Evolutionary conservation across 2,329 filamentous ascomycete genomes (phyloP).

Genomic region (Fusarium torulosum): DNA sequence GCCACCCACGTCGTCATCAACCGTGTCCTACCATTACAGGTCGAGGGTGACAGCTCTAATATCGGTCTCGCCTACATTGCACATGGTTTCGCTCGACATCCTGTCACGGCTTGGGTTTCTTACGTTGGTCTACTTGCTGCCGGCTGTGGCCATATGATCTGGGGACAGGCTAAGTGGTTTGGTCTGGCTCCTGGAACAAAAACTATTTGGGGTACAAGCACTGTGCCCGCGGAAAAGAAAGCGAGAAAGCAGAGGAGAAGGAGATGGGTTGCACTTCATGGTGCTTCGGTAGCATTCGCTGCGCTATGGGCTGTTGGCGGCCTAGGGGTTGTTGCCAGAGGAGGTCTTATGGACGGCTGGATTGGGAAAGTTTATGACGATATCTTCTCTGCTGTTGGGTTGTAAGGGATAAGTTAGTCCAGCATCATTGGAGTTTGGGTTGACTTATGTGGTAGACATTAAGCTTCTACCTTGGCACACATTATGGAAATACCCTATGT

Average conservation of each 20-base stretch:
- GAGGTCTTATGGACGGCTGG: constrained; percentile 80
- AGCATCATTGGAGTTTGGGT: constrained; percentile 44
- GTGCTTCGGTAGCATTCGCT: constrained; percentile 67
- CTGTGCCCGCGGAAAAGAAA: constrained; percentile 61
- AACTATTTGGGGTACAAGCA: constrained; percentile 58
- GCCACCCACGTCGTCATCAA: constrained; percentile 81
- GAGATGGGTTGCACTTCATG: constrained; percentile 80
- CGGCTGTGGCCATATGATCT: constrained; percentile 82
- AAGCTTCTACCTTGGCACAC: constrained; percentile 33
- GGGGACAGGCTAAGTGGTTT: constrained; percentile 88
- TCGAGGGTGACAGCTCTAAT: constrained; percentile 88
- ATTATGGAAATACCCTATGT: constrained; percentile 44
- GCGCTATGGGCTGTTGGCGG: constrained; percentile 85
- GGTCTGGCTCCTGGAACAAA: constrained; percentile 70
- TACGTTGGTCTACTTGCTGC: constrained; percentile 76
- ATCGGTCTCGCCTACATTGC: constrained; percentile 86
- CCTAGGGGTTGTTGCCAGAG: constrained; percentile 80
- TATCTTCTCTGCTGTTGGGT: constrained; percentile 58
- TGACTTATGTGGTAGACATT: constrained; percentile 35
- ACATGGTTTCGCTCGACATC: constrained; percentile 84
- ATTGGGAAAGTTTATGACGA: constrained; percentile 83
- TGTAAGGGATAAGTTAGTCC: constrained; percentile 41
- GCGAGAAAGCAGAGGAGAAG: constrained; percentile 69
- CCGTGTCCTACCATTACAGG: constrained; percentile 77
- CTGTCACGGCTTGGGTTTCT: constrained; percentile 72